Percentiles rank a stretch among this genome's conserved stretches.
Evolutionary conservation across 257 asterid genomes (phyloP).

Genomic region (Solanum ahanhuiri): DNA sequence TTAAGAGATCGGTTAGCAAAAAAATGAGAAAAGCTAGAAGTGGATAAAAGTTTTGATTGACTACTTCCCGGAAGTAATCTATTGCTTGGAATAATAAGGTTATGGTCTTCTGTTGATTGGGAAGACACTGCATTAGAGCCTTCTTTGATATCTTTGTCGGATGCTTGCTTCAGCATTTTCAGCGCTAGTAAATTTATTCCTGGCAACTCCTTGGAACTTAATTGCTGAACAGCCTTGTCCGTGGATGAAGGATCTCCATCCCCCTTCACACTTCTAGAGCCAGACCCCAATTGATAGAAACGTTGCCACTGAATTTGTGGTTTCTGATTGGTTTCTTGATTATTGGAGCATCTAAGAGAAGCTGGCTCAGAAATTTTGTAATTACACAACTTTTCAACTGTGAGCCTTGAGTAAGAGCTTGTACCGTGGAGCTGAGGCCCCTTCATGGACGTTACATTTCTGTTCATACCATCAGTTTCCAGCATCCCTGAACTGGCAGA

Average conservation of each 20-base stretch:
- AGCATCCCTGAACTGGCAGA: conserved; percentile 1
- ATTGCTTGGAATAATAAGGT: conserved; percentile 1
- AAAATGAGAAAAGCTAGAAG: conserved; percentile 29
- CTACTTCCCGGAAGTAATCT: neutral
- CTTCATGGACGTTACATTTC: conserved; percentile 4
- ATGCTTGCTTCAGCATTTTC: neutral
- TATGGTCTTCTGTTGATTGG: neutral
- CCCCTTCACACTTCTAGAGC: neutral
- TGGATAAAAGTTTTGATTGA: conserved; percentile 7
- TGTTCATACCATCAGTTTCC: neutral
- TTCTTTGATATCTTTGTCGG: conserved; percentile 1
- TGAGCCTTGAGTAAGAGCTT: conserved; percentile 3
- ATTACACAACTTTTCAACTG: conserved; percentile 11
- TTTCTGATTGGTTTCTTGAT: neutral
- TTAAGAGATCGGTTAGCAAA: conserved; percentile 10
- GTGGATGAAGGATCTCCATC: neutral
- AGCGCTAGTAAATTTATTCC: neutral
- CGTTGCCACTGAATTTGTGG: conserved; percentile 1
- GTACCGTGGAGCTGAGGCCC: neutral
- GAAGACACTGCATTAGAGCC: conserved; percentile 9
- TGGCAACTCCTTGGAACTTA: conserved; percentile 4
- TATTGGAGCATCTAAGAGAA: conserved; percentile 11
- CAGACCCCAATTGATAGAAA: neutral
- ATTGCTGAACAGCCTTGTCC: neutral
- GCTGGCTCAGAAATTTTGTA: conserved; percentile 2